phyloP scores from a whole-genome alignment of 2,329 filamentous ascomycete species.

The Colletotrichum viniferum region DNA sequence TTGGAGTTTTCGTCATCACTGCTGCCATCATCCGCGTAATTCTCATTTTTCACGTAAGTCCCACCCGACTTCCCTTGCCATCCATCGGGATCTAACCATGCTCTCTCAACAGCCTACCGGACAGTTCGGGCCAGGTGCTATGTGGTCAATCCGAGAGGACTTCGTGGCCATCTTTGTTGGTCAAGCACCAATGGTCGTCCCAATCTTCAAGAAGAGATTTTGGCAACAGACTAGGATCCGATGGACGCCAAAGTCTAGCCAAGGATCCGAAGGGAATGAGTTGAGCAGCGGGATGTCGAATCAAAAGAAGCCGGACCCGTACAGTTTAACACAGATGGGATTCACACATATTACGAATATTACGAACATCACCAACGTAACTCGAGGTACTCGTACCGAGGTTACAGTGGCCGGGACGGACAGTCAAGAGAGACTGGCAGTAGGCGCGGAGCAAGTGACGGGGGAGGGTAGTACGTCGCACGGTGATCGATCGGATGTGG shows the following conservation, averaged over 20 bases:
- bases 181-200: conserved; percentile 38
- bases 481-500: not conserved
- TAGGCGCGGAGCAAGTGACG: not conserved
- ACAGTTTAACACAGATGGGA: conserved; percentile 23
- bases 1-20: conserved; percentile 37
- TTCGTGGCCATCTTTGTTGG: conserved; percentile 41
- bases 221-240: conserved; percentile 20
- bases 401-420: not conserved
- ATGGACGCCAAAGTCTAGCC: not conserved
- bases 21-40: conserved; percentile 29
- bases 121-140: conserved; percentile 24
- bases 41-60: conserved; percentile 33
- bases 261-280: conserved; percentile 17
- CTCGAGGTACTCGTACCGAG: not conserved
- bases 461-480: not conserved
- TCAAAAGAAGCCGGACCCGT: conserved; percentile 23
- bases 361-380: not conserved
- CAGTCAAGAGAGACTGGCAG: not conserved
- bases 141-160: conserved; percentile 43
- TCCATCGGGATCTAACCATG: not conserved
- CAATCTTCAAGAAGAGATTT: conserved; percentile 29
- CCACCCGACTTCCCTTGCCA: accelerated
- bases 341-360: conserved; percentile 2
- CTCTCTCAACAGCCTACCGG: not conserved
- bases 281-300: not conserved